Evolutionary conservation across 768 basidiomycete species (phyloP).

Genomic region (Cantharellus anzutake): DNA sequence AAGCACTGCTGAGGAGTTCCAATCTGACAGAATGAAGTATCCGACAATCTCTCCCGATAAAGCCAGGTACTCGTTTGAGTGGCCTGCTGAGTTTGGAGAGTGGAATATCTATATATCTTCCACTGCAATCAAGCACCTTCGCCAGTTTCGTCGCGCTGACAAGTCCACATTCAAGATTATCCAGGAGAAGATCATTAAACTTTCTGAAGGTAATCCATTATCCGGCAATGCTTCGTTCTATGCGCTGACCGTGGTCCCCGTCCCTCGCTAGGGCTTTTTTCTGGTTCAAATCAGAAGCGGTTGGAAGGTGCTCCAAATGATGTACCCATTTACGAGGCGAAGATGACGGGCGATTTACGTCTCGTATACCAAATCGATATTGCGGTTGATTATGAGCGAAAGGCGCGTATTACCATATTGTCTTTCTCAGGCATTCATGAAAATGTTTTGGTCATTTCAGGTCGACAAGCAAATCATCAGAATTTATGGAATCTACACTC

Average conservation of each 20-base stretch:
- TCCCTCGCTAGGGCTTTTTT: conserved; percentile 38
- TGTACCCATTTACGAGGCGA: conserved; percentile 49
- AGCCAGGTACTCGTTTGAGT: background rate
- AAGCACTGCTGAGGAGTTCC: background rate
- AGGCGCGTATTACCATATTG: background rate
- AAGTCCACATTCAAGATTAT: background rate
- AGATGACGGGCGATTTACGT: conserved; percentile 35
- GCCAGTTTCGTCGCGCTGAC: background rate
- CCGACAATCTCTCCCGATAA: background rate
- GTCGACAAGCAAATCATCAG: background rate
- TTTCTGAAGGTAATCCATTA: background rate
- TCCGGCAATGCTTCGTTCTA: background rate
- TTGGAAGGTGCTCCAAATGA: conserved; percentile 26
- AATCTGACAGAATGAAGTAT: background rate
- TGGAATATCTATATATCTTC: background rate
- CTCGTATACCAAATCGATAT: conserved; percentile 18
- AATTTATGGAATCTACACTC: conserved; percentile 33
- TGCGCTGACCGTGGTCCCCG: conserved; percentile 29
- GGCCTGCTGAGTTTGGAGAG: background rate
- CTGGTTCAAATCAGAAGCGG: conserved; percentile 45
- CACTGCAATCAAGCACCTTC: background rate
- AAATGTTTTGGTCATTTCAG: background rate
- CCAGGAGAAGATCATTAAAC: background rate
- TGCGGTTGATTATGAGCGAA: background rate
- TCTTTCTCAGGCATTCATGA: too few species aligned